Base-by-base conservation (phyloP, 2,329 filamentous ascomycete species). In the Pseudocercospora musae region DNA sequence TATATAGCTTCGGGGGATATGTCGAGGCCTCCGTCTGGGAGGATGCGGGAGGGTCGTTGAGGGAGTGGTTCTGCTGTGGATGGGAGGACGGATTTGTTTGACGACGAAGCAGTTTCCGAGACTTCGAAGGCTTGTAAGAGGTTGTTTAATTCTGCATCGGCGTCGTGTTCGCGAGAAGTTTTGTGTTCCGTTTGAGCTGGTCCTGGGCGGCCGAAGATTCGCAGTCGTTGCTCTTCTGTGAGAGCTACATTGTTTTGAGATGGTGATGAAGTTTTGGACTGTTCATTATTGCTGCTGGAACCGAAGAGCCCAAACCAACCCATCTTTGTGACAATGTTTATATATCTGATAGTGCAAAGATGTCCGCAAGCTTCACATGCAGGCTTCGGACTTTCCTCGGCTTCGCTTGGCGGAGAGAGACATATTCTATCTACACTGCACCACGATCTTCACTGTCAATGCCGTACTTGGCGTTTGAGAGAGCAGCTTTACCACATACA, bases 1-100 rank as follows among this genome's bases (percentile, higher is more conserved):
- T 95, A 90, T 56, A 91, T 82, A 66, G 87, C 85, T 67, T 91
- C 86, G 68, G 87, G 84, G 62, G 62, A 70, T 66, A 73, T 72
- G 67, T 72, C 68, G 63, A 72, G 64, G 29, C 61, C 60, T 66
- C 69, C 70, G 59, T 73, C 69, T 33, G 68, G 67, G 52, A 68
- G 68, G 59, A 68, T 58, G 66, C 71, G 62, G 63, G 62, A 62
- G 62, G 49, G 62, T 46, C 60, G 64, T 55, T 64, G 46, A 40
- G 62, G 52, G 53, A 58, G 4, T 29, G 54, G 40, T 20, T 13
- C 13, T 3, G 40, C n/a, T 60, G 44, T 56, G 60, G 53, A n/a
- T n/a, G n/a, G 49, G n/a, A 52, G 40, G 15, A 54, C 46, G 58
- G 18, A 59, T 67, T 61, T 40, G 71, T 66, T 62, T 71, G 66